A percentile compares a stretch with the other conserved stretches of the same genome.
These are phyloP conservation scores for Hypomyces rosellus DNA, from an alignment of 2,329 filamentous ascomycete genomes.

Conservation along the genomic window DNA sequence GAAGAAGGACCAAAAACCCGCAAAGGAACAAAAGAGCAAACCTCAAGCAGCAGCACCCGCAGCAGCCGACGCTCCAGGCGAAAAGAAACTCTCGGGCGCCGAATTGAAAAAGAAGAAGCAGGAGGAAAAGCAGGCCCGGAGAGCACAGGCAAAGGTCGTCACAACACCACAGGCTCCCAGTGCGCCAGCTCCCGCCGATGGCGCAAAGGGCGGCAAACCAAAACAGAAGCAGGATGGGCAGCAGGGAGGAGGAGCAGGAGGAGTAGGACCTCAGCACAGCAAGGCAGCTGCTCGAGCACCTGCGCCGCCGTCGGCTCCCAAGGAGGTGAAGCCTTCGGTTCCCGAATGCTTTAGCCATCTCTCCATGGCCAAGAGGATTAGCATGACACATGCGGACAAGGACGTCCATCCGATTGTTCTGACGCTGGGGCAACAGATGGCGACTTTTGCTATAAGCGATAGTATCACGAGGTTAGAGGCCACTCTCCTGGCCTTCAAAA, in stretches of 20 bases:
- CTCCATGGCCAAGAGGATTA: slow-evolving; percentile 57
- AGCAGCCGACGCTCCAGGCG: slow-evolving; percentile 18
- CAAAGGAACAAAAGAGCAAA: slow-evolving; percentile 8
- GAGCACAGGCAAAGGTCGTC: slow-evolving; percentile 62
- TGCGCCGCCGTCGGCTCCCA: slow-evolving; percentile 29
- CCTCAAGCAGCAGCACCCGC: slow-evolving; percentile 9
- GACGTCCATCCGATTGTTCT: slow-evolving; percentile 82
- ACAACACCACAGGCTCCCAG: slow-evolving; percentile 38
- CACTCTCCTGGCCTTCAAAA: slow-evolving; percentile 83
- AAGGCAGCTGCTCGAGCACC: slow-evolving; percentile 28
- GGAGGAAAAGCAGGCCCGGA: slow-evolving; percentile 82
- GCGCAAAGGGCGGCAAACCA: slow-evolving; percentile 37
- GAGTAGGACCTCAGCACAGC: slow-evolving; percentile 21
- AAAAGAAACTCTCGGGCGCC: slow-evolving; percentile 61
- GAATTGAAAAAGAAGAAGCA: slow-evolving; percentile 86
- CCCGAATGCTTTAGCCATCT: slow-evolving; percentile 77
- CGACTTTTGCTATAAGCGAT: slow-evolving; percentile 79
- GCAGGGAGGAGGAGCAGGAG: slow-evolving; percentile 12
- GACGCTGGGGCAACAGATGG: slow-evolving; percentile 83
- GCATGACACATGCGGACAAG: slow-evolving; percentile 56
- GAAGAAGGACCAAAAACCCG: slow-evolving; percentile 4
- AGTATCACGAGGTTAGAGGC: slow-evolving; percentile 83
- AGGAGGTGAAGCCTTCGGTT: slow-evolving; percentile 53
- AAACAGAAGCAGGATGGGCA: slow-evolving; percentile 42
- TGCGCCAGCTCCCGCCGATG: slow-evolving; percentile 29